Evolutionary conservation across 148 eudicot genomes (phyloP), one percentile per base, ranked within the genome.

Genomic region (Beta vulgaris): DNA sequence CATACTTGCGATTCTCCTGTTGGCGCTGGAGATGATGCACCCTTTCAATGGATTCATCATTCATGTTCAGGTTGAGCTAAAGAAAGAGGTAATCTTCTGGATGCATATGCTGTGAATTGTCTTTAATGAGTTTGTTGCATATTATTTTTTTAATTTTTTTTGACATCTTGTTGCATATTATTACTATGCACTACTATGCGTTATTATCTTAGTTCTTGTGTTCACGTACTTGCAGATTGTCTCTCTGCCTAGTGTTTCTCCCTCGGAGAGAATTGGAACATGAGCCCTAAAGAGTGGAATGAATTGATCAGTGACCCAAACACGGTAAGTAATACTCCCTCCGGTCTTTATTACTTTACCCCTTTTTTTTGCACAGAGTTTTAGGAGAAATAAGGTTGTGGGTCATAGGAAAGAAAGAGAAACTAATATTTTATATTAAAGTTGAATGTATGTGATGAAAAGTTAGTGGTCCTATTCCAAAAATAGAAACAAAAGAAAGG

Each of bases 1-100:
- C 97, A 95, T 73, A 87, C 87, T 66, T 88, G 90, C 80, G 85
- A 85, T 79, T 92, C 97, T 67, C 98, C 98, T 76, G 91, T 95
- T 85, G 97, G 97, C 64, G 98, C 98, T 34, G 98, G 98, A 55
- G 97, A 95, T 81, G 98, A 95, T 83, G 90, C 96, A 60, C 98
- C 98, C 19, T 95, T 94, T 67, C 84, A 97, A 67, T 95, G 98
- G 98, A 96, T 92, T 78, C n/a, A n/a, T n/a, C n/a, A 96, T 92
- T 78, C 98, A 95, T 85, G 98, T 95, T 70, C 89, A 97, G 80
- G 96, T 95, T 46, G 92, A 92, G 84, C 86, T 95, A 37, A 95
- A 95, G 84, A 92, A 89, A 78, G 98, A 95, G 98, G 98, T 89
- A 66, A 25, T 26, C 4, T 75, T 78, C 72, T 35, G 40, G 57